Evolutionary conservation across 1,284 basidiomycete genomes (phyloP), one percentile per base, ranked within the genome.

Genomic region (Tilletia setariae): DNA sequence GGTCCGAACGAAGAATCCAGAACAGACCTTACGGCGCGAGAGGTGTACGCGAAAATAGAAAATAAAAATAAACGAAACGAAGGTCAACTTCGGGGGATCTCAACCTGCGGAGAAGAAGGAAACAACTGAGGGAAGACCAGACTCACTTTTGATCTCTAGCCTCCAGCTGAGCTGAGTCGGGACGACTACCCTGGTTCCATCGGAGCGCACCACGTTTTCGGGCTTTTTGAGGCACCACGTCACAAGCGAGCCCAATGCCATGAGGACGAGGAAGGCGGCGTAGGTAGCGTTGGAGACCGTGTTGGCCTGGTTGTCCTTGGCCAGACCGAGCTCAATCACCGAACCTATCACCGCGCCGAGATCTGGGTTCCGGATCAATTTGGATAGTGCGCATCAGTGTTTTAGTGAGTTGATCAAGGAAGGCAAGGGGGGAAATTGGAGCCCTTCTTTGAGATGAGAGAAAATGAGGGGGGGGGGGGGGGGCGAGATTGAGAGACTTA

Each of bases 311-410:
- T 69, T 70, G 68, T 79, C 70, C 69, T 76, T 76, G 11, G 72
- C 72, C 9, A 79, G 65, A 15, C 75, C 78, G 19, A 90, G 84
- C 23, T 89, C 86, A 47, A 90, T 88, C 16, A 88, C 85, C 1
- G 87, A 86, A 7, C 90, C 90, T 40, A 91, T 86, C 15, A 90
- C 88, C 66, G 86, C 89, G 30, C 90, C 85, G 19, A 83, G 65
- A 66, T 91, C 90, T 85, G 91, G 91, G 69, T 77, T 77, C n/a
- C n/a, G n/a, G n/a, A n/a, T n/a, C n/a, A n/a, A n/a, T n/a, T n/a
- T n/a, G n/a, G n/a, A n/a, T n/a, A n/a, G n/a, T n/a, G n/a, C n/a
- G n/a, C n/a, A n/a, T n/a, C n/a, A n/a, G n/a, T n/a, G n/a, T n/a
- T n/a, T n/a, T n/a, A n/a, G n/a, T n/a, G n/a, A n/a, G n/a, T n/a